Evolutionary conservation across 805 yeast genomes (phyloP).

Genomic region (Kodamaea jinghongensis): DNA sequence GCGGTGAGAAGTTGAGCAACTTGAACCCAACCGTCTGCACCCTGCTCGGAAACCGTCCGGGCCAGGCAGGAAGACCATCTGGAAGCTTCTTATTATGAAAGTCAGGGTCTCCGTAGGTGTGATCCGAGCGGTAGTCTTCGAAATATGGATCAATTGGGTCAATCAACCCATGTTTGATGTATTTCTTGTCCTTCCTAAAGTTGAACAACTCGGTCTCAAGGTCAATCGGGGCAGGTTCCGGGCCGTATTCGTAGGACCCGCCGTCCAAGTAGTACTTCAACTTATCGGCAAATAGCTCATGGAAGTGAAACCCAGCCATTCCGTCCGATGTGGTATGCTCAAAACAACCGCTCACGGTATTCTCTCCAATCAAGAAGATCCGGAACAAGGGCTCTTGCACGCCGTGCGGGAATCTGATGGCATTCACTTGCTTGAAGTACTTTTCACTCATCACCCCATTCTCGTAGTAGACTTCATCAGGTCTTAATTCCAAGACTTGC

Average conservation of each 20-base stretch:
- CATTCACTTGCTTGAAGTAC: conserved; percentile 24
- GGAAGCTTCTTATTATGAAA: conserved; percentile 24
- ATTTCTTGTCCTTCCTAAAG: conserved; percentile 16
- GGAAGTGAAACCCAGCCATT: conserved; percentile 31
- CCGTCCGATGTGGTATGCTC: conserved; percentile 44
- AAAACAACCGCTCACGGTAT: conserved; percentile 20
- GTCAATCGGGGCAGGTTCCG: background rate
- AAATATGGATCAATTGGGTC: conserved; percentile 34
- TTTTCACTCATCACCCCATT: conserved; percentile 25
- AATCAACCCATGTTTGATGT: conserved; percentile 28
- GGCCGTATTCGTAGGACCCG: conserved; percentile 2
- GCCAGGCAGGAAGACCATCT: conserved; percentile 24
- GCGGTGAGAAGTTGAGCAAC: conserved; percentile 24
- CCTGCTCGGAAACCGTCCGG: conserved; percentile 26
- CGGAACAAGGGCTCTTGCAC: conserved; percentile 28
- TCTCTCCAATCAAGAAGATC: conserved; percentile 21
- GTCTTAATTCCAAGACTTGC: conserved; percentile 22
- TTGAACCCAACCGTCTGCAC: conserved; percentile 23
- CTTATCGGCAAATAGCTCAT: conserved; percentile 31
- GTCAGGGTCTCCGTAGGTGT: conserved; percentile 22
- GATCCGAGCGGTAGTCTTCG: conserved; percentile 25
- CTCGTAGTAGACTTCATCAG: conserved; percentile 11
- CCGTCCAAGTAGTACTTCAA: conserved; percentile 18
- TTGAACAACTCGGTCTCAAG: conserved; percentile 20
- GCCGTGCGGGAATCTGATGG: conserved; percentile 20